Evolutionary conservation across 805 yeast species (phyloP).

Genomic region (Nakazawaea peltata): DNA sequence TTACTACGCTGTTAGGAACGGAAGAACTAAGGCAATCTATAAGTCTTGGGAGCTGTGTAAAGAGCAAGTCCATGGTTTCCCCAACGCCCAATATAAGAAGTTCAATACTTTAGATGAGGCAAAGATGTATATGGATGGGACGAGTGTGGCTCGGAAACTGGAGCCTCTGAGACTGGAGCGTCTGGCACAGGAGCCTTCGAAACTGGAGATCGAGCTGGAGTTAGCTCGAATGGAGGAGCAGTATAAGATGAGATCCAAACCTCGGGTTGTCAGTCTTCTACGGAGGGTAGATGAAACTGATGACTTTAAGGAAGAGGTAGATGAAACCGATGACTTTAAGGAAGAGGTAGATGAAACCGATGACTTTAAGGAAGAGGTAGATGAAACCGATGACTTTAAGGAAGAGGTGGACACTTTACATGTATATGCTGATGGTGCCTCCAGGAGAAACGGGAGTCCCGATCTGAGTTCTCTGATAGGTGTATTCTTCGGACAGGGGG

Average conservation of each 20-base stretch:
- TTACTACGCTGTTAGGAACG: slow-evolving; percentile 49
- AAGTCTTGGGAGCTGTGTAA: slow-evolving; percentile 51
- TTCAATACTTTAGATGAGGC: slow-evolving; percentile 47
- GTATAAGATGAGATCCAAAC: too few relatives aligned
- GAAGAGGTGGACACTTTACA: neutral
- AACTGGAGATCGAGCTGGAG: too few relatives aligned
- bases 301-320: neutral
- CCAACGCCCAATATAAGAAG: slow-evolving; percentile 50
- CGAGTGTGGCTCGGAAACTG: neutral
- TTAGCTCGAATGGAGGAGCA: too few relatives aligned
- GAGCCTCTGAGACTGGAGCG: neutral
- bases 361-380: too few relatives aligned
- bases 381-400: neutral
- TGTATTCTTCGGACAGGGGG: slow-evolving; percentile 54
- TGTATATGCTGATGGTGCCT: slow-evolving; percentile 77
- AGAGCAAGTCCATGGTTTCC: slow-evolving; percentile 43
- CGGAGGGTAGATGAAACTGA: too few relatives aligned
- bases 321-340: neutral
- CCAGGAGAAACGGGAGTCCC: slow-evolving; percentile 46
- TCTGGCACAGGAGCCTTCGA: neutral
- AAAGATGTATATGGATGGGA: slow-evolving; percentile 21
- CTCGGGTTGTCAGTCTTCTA: too few relatives aligned
- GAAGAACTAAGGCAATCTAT: slow-evolving; percentile 51
- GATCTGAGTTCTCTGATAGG: slow-evolving; percentile 61
- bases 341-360: neutral